Evolutionary conservation across 2,329 filamentous ascomycete species (phyloP).

Genomic region (Fusarium acutatum): DNA sequence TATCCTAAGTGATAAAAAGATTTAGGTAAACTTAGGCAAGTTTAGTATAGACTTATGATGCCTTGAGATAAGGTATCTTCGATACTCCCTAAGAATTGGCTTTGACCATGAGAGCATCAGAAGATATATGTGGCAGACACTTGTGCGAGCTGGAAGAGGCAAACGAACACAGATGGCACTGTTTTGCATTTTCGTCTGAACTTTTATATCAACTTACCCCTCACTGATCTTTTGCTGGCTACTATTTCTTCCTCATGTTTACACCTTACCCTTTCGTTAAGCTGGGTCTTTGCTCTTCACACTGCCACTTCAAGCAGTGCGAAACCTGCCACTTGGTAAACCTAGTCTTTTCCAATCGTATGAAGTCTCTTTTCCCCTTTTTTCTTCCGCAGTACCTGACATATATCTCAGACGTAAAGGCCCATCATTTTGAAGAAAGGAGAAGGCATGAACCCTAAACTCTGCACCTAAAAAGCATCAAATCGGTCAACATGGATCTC

Average conservation of each 20-base stretch:
- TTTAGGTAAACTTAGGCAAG: not conserved
- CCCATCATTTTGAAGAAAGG: not conserved
- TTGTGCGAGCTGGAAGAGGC: not conserved
- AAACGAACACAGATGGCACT: not conserved
- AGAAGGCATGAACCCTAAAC: not conserved
- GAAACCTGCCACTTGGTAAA: not conserved
- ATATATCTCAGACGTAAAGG: accelerated
- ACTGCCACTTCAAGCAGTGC: not conserved
- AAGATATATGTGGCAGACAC: not conserved
- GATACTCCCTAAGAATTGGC: not conserved
- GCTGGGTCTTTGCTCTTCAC: not conserved
- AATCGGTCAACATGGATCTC: not conserved
- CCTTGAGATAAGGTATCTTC: not conserved
- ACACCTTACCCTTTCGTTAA: not conserved
- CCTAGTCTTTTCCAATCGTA: not conserved
- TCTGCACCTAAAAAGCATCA: not conserved
- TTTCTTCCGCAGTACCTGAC: not conserved
- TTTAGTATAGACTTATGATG: too few species aligned
- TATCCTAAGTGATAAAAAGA: not conserved
- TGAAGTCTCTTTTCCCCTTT: not conserved
- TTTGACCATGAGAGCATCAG: not conserved
- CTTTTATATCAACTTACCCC: too few species aligned
- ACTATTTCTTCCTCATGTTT: not conserved
- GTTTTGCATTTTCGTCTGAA: not conserved
- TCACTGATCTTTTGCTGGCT: not conserved